Evolutionary conservation across 208 protist genomes (phyloP), one percentile per base, ranked within the genome.

Genomic region (Porcisia deanei): DNA sequence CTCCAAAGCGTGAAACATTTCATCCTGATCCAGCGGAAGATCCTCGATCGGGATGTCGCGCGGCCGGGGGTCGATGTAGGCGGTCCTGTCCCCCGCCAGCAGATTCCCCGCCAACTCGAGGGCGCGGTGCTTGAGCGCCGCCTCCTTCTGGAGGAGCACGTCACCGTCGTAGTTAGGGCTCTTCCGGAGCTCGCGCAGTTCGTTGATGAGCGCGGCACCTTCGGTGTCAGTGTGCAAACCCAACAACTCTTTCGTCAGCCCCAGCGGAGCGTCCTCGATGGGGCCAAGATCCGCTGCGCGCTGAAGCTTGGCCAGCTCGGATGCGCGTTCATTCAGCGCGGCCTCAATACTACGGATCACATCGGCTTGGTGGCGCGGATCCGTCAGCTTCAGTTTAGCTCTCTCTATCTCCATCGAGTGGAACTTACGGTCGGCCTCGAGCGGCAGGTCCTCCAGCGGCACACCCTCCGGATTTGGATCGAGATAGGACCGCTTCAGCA

Each of bases 391-490:
- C 58, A 90, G 71, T 77, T 57, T 81, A 45, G 77, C 79, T 25
- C 89, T 83, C 77, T 93, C 85, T 37, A 72, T 61, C 73, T 85
- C 91, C 73, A 94, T 68, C 20, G 77, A 60, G 39, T 74, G 77
- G 72, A 96, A 96, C 72, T 85, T 71, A 34, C 73, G 59, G 66
- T 96, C 91, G 8, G 67, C 73, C 75, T 93, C 82, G 8, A 96
- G 87, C 43, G 85, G 82, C 30, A 96, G 74, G 41, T 82, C 82
- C n/a, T 63, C 30, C n/a, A 93, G 79, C 47, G 85, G 83, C 39
- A 96, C 86, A 39, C 86, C 89, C 69, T 91, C 83, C 43, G 91
- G 91, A 64, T 85, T 76, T 5, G 73, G 84, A 61, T 95, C 85
- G 14, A 93, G 81, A 75, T 87, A 95, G 41, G 37, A 77, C 67